phyloP scores from a whole-genome alignment of 495 filamentous ascomycete species.

The Neurospora sublineolata region DNA sequence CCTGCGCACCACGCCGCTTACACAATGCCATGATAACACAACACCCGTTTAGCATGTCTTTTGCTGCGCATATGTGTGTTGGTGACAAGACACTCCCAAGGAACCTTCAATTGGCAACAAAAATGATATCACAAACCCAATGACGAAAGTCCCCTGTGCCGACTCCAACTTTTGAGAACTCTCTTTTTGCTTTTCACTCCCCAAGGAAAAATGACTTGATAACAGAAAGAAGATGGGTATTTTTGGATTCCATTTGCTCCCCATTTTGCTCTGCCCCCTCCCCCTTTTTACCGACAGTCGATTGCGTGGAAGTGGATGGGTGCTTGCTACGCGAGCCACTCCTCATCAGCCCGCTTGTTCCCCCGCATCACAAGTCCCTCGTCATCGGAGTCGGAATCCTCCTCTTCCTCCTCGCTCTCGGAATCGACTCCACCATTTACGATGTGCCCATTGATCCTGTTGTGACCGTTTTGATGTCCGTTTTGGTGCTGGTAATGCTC shows the following conservation, averaged over 20 bases:
- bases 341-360: constrained; percentile 37
- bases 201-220: background rate
- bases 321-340: constrained; percentile 32
- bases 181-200: background rate
- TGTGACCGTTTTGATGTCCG: constrained; percentile 5
- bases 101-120: background rate
- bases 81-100: background rate
- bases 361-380: constrained; percentile 39
- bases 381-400: constrained; percentile 25
- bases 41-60: background rate
- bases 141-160: background rate
- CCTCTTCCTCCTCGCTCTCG: constrained; percentile 4
- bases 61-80: background rate
- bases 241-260: background rate
- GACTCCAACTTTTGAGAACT: background rate
- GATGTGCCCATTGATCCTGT: constrained; percentile 4
- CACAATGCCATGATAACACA: background rate
- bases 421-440: constrained; percentile 3
- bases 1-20: background rate
- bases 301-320: background rate
- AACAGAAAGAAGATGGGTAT: background rate
- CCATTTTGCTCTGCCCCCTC: background rate
- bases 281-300: background rate
- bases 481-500: background rate
- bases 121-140: background rate